Conservation (phyloP, 345 rosid species). For the Eucalyptus coolabah region DNA sequence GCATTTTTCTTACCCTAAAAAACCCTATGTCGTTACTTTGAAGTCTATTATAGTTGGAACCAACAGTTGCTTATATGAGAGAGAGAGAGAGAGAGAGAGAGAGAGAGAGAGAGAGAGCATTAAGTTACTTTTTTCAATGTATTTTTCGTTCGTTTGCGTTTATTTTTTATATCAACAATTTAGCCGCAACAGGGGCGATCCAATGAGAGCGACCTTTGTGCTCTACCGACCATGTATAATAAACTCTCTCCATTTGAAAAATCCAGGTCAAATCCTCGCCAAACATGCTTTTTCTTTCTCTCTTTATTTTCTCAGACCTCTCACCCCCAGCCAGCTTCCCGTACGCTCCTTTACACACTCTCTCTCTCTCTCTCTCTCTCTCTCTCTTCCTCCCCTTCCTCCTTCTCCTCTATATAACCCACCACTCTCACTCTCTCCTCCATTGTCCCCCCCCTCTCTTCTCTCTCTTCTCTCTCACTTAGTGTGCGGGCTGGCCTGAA, state of each 20-base stretch:
- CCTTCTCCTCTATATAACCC: background rate
- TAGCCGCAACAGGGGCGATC: background rate
- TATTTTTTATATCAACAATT: background rate
- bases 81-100: background rate
- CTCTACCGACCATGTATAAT: background rate
- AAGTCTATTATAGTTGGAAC: background rate
- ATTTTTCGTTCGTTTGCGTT: no score
- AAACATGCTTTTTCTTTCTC: background rate
- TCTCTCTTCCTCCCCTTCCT: background rate
- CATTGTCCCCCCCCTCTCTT: background rate
- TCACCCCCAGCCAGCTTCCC: background rate
- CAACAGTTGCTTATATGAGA: background rate
- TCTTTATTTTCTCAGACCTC: background rate
- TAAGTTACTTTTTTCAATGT: no score
- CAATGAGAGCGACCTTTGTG: background rate
- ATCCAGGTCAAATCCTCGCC: background rate
- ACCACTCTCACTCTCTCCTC: background rate
- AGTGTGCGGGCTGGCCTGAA: background rate
- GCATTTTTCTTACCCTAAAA: background rate
- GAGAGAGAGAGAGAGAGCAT: background rate
- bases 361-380: background rate
- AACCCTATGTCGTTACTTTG: background rate
- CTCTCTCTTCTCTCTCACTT: background rate
- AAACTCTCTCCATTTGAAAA: background rate
- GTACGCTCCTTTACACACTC: background rate